A percentile compares a stretch with the other conserved stretches of the same genome.
Evolutionary conservation across 2,329 filamentous ascomycete genomes (phyloP).

Genomic region (Metarhizium anisopliae): DNA sequence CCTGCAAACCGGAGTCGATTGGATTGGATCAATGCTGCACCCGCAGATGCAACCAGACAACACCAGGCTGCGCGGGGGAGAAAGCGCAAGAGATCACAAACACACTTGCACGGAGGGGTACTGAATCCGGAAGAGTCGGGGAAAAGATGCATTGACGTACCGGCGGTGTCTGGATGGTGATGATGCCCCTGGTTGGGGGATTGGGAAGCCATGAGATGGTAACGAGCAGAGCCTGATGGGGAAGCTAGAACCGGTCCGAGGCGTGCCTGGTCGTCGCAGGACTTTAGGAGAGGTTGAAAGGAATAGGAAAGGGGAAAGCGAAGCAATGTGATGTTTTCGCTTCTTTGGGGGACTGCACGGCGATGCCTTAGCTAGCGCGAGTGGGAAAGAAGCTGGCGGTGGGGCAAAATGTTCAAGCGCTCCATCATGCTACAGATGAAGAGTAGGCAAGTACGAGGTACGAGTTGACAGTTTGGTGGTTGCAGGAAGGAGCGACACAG

Average conservation of each 20-base stretch:
- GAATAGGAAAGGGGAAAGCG: background rate
- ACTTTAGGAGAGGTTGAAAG: background rate
- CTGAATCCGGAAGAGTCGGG: slow-evolving; percentile 8
- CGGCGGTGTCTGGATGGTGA: slow-evolving; percentile 7
- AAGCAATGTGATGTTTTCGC: background rate
- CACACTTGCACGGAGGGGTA: background rate
- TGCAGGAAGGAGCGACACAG: background rate
- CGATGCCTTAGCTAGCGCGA: slow-evolving; percentile 3
- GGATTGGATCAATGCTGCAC: background rate
- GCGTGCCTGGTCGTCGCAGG: background rate
- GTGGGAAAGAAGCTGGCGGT: slow-evolving; percentile 2
- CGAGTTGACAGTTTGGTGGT: background rate
- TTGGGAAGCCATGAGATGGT: slow-evolving; percentile 8
- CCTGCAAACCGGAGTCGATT: background rate
- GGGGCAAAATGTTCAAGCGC: background rate
- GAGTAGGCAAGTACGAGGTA: background rate
- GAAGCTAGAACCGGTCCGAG: background rate
- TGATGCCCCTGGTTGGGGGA: slow-evolving; percentile 6
- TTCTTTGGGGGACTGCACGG: background rate
- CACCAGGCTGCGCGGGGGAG: background rate
- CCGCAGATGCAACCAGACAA: background rate
- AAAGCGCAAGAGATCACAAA: background rate
- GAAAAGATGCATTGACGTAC: slow-evolving; percentile 6
- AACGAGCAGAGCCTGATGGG: background rate
- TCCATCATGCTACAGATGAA: background rate